Evolutionary conservation across 345 rosid species (phyloP), one percentile per base, ranked within the genome.

Genomic region (Syzygium aqueum): DNA sequence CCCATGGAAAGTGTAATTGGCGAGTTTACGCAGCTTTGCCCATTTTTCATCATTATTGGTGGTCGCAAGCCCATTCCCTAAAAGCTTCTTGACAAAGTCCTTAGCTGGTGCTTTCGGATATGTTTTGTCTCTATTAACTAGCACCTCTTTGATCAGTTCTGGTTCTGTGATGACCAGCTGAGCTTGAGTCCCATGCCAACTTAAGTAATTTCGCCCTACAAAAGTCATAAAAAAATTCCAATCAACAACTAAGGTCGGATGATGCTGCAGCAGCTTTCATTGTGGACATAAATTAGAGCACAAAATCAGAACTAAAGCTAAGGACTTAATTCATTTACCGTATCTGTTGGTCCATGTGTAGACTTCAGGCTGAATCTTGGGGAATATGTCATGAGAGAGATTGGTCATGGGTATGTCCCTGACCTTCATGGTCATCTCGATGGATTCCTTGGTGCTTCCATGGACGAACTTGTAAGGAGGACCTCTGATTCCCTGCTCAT

Each of bases 1-100:
- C 8, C 91, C 90, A 87, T 90, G 92, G 87, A 94, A 94, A 63
- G 92, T 92, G 53, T 88, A 89, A 85, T 90, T 91, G 33, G 94
- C 92, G 30, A 93, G 86, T 87, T 90, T 93, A 43, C 92, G 91
- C 51, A 85, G 87, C 86, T 77, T 93, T 2, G 16, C 53, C 93
- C 95, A 94, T 90, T 92, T 92, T 23, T 23, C 61, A 25, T 92
- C 92, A 52, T 50, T 23, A 4, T 91, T 49, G 15, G 89, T 40
- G 51, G n/a, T 11, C 28, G 89, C 90, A 14, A 92, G 87, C 23
- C 94, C 94, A 17, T 51, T 43, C 8, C 80, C 80, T 22, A 67
- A 49, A 16, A 86, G 53, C 87, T 86, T 65, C 82, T 86, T 65
- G 33, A 28, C 53, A 28, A 40, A 50, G 13, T 43, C 80, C 22